These are phyloP conservation scores for Pseudogymnoascus sp. DNA, from an alignment of 2,329 filamentous ascomycete genomes.

Conservation along the genomic window DNA sequence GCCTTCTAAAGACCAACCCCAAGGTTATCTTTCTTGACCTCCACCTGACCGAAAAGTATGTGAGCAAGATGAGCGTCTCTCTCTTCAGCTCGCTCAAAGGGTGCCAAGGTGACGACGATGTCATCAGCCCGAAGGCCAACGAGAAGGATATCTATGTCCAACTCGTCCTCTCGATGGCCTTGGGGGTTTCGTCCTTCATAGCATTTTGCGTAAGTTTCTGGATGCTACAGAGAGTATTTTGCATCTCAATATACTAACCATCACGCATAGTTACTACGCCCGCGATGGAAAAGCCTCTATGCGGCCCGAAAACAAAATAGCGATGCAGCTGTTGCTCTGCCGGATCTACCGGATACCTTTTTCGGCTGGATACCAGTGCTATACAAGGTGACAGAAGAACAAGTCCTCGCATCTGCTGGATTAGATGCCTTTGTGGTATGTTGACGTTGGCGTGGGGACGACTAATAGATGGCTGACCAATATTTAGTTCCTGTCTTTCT, in stretches of 20 bases:
- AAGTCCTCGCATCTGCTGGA: conserved; percentile 82
- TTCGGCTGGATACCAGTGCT: conserved; percentile 90
- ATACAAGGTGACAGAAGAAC: conserved; percentile 77
- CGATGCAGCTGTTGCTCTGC: conserved; percentile 52
- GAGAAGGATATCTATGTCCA: conserved; percentile 43
- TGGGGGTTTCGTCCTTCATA: conserved; percentile 65
- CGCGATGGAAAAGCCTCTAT: conserved; percentile 87
- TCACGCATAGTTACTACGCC: conserved; percentile 62
- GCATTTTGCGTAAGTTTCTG: conserved; percentile 59
- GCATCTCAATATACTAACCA: conserved; percentile 20
- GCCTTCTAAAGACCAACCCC: not conserved
- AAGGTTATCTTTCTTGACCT: not conserved
- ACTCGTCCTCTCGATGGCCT: conserved; percentile 60
- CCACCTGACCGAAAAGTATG: not conserved
- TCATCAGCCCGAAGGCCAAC: conserved; percentile 12
- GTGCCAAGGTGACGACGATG: conserved; percentile 1
- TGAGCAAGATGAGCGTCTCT: not conserved
- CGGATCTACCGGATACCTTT: conserved; percentile 71
- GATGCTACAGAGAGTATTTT: not conserved
- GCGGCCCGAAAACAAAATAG: conserved; percentile 76
- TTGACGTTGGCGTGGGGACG: conserved; percentile 14
- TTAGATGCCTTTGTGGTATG: conserved; percentile 86
- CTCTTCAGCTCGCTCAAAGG: not conserved
- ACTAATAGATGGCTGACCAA: conserved; percentile 12
- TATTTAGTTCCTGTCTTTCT: conserved; percentile 77